These are phyloP conservation scores for Jaltomata sinuosa DNA, from an alignment of 257 asterid species.

Conservation along the genomic window DNA sequence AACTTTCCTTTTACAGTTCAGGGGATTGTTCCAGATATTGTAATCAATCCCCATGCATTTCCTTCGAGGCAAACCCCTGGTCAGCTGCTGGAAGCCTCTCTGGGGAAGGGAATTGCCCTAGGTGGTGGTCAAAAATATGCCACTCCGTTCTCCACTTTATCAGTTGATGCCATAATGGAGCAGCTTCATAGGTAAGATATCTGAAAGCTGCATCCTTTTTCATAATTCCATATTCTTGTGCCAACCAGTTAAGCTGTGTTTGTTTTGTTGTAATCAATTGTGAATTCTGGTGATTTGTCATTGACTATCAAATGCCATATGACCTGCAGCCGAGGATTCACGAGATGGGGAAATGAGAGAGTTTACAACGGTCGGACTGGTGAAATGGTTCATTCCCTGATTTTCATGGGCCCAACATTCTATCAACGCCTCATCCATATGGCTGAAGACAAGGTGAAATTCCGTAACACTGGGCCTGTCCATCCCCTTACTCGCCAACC, in stretches of 20 bases:
- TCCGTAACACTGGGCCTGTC: slow-evolving; percentile 81
- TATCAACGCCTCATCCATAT: slow-evolving; percentile 88
- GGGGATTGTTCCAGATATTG: slow-evolving; percentile 93
- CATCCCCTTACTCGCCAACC: slow-evolving; percentile 98
- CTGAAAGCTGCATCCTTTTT: not conserved
- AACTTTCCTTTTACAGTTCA: slow-evolving; percentile 77
- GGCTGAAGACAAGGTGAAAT: slow-evolving; percentile 95
- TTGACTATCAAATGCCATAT: not conserved
- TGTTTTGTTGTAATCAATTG: not conserved
- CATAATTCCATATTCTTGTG: not conserved
- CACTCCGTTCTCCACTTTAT: slow-evolving; percentile 77
- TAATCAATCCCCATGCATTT: slow-evolving; percentile 94
- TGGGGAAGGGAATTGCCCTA: slow-evolving; percentile 82
- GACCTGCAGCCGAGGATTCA: slow-evolving; percentile 59
- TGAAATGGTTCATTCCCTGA: slow-evolving; percentile 47
- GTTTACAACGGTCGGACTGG: slow-evolving; percentile 78
- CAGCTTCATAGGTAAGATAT: slow-evolving; percentile 70
- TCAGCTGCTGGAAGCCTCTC: slow-evolving; percentile 84
- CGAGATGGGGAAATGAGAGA: slow-evolving; percentile 85
- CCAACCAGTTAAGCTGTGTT: not conserved
- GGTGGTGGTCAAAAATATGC: slow-evolving; percentile 72
- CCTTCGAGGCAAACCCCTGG: slow-evolving; percentile 98
- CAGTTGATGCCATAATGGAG: slow-evolving; percentile 60
- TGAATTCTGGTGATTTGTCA: slow-evolving; percentile 1
- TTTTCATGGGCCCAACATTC: slow-evolving; percentile 91